Base-by-base conservation (phyloP, 305 asterid species). In the Fraxinus ornus region DNA sequence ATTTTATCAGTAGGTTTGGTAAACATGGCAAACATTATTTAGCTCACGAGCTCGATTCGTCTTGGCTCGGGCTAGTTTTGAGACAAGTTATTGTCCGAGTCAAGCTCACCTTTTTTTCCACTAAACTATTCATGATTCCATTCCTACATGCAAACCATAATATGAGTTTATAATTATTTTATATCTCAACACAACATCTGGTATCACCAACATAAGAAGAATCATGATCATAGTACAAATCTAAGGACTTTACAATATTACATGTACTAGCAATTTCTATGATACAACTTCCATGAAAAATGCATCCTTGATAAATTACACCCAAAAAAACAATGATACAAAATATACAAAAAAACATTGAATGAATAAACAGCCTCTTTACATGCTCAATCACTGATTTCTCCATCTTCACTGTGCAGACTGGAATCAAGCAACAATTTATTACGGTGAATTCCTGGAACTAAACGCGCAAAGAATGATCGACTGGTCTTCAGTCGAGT, bases 301-400 rank as follows among this genome's bases (percentile, higher is more conserved):
- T 32, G 36, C 30, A 19, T 35, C 6, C 30, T 2, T 2, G 28
- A 17, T 73, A 32, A 21, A 33, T 62, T 22, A 62, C 32, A 36
- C 26, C 28, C 9, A 36, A 73, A 5, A 19, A 19, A 5, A 73
- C 15, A 32, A 82, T 44, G 49, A 68, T 32, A 57, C 28, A 70
- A 41, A 55, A 80, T 17, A 68, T 32, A 57, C 19, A 28, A 28
- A 28, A 41, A 74, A 80, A 24, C 55, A 75, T 66, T 74, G 78
- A 83, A 79, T 30, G 77, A 78, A 79, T 30, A 66, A 47, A 76
- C n/a, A 60, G 74, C 68, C 30, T 76, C 64, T 76, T 21, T 21
- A 33, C 79, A 52, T 13, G 41, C 79, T 55, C 83, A 7, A 35
- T 62, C 73, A 80, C 52, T 7, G 19, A 19, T 39, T 70, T 52